phyloP scores from a whole-genome alignment of 495 filamentous ascomycete genomes.

The Penicillium fimorum region DNA sequence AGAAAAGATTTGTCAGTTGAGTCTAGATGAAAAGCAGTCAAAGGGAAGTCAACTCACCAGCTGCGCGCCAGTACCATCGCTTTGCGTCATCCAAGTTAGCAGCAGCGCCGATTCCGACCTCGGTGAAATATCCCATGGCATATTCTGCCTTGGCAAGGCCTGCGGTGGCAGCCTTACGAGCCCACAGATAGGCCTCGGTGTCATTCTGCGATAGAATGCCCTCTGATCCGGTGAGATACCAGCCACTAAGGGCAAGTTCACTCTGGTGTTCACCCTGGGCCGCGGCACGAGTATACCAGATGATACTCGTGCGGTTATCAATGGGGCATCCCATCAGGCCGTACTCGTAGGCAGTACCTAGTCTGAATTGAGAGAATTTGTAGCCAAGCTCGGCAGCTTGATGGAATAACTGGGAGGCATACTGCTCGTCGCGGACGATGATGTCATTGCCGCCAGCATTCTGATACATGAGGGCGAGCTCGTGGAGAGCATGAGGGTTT shows the following conservation, averaged over 20 bases:
- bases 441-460: conserved; percentile 63
- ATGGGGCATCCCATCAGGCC: conserved; percentile 78
- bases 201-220: conserved; percentile 89
- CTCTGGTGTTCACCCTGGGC: conserved; percentile 93
- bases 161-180: conserved; percentile 81
- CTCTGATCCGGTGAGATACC: conserved; percentile 92
- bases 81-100: conserved; percentile 91
- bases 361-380: conserved; percentile 89
- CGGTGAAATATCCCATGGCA: conserved; percentile 97
- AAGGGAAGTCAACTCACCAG: conserved; percentile 64
- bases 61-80: conserved; percentile 96
- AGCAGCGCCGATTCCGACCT: conserved; percentile 87
- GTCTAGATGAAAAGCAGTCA: conserved; percentile 12
- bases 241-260: conserved; percentile 88
- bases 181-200: conserved; percentile 96
- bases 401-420: conserved; percentile 75
- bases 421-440: conserved; percentile 74
- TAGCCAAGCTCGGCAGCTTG: conserved; percentile 90
- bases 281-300: conserved; percentile 90
- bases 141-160: conserved; percentile 91
- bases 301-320: conserved; percentile 78
- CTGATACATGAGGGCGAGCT: conserved; percentile 85
- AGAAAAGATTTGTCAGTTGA: conserved; percentile 16
- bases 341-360: conserved; percentile 88
- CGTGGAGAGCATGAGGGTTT: conserved; percentile 94